Percentiles rank a stretch among this genome's conserved stretches.
These are phyloP conservation scores for Leccinum fallax DNA, from an alignment of 1,284 basidiomycete genomes.

Conservation along the genomic window DNA sequence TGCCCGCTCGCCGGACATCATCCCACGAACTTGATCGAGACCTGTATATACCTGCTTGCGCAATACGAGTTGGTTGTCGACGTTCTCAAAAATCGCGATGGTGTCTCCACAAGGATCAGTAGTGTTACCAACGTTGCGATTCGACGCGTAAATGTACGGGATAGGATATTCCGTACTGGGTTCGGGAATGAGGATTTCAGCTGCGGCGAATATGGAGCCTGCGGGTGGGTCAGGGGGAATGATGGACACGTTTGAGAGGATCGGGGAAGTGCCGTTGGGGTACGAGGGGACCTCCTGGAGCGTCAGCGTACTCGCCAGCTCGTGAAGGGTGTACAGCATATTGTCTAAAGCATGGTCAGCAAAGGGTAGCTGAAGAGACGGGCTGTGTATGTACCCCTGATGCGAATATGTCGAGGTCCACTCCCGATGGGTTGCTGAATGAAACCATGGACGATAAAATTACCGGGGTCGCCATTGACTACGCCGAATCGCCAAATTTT, in stretches of 20 bases:
- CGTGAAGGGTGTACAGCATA: slow-evolving; percentile 63
- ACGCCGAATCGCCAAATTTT: slow-evolving; percentile 63
- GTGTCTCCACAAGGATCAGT: slow-evolving; percentile 54
- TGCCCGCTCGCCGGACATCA: slow-evolving; percentile 53
- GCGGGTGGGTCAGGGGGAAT: slow-evolving; percentile 52
- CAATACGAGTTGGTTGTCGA: slow-evolving; percentile 44
- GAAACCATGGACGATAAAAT: slow-evolving; percentile 57
- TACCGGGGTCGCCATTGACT: slow-evolving; percentile 37
- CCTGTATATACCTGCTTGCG: slow-evolving; percentile 62
- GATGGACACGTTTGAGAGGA: slow-evolving; percentile 58
- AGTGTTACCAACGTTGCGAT: slow-evolving; percentile 58
- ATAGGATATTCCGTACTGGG: slow-evolving; percentile 28
- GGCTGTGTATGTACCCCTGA: slow-evolving; percentile 15
- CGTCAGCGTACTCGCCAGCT: slow-evolving; percentile 62
- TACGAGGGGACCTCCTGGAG: slow-evolving; percentile 57
- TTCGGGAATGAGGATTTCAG: slow-evolving; percentile 10
- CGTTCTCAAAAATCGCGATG: slow-evolving; percentile 60
- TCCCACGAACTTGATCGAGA: slow-evolving; percentile 63
- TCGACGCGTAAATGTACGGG: slow-evolving; percentile 68
- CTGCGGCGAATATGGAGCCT: slow-evolving; percentile 53
- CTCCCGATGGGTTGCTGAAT: slow-evolving; percentile 65
- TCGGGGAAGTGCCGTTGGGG: slow-evolving; percentile 49
- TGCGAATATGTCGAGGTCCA: slow-evolving; percentile 47
- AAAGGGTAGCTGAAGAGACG: not conserved
- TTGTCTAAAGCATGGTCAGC: slow-evolving; percentile 42